A percentile compares a stretch with the other conserved stretches of the same genome.
These are phyloP conservation scores for Lyophyllum shimeji DNA, from an alignment of 768 basidiomycete species.

Conservation along the genomic window DNA sequence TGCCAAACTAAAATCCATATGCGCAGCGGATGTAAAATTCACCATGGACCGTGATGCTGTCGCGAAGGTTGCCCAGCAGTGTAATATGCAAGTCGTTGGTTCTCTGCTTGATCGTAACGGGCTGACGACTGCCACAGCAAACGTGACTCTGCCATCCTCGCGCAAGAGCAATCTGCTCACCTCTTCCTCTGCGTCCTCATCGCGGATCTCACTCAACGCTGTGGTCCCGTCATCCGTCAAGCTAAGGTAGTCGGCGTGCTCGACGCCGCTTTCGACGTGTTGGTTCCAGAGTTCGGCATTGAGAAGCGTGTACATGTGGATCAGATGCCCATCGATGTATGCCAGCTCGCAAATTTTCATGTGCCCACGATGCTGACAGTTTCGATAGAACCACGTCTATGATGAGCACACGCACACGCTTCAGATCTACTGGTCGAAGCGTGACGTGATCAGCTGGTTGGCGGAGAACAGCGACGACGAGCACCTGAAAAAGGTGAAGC, in stretches of 20 bases:
- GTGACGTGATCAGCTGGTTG: slow-evolving; percentile 93
- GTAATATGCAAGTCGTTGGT: slow-evolving; percentile 75
- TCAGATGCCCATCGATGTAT: slow-evolving; percentile 96
- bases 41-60: slow-evolving; percentile 98
- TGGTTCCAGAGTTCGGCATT: slow-evolving; percentile 96
- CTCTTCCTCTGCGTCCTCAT: slow-evolving; percentile 94
- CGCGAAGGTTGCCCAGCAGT: slow-evolving; percentile 96
- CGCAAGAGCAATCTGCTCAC: slow-evolving; percentile 96
- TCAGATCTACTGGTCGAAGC: slow-evolving; percentile 94
- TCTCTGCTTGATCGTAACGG: background rate
- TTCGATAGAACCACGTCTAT: slow-evolving; percentile 82
- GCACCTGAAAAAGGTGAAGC: slow-evolving; percentile 91
- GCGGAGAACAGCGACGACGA: slow-evolving; percentile 96
- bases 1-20: slow-evolving; percentile 8
- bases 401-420: slow-evolving; percentile 93
- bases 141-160: slow-evolving; percentile 86
- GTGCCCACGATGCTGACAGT: slow-evolving; percentile 17
- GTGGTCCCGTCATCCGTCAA: slow-evolving; percentile 93
- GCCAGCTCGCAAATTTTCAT: slow-evolving; percentile 22
- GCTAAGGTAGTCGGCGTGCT: slow-evolving; percentile 95
- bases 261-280: slow-evolving; percentile 97
- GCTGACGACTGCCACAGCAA: slow-evolving; percentile 49
- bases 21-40: slow-evolving; percentile 78
- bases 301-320: slow-evolving; percentile 99
- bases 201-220: slow-evolving; percentile 89